Conservation (phyloP, 352 stramenopile species). For the Globisporangium uncinulatum region DNA sequence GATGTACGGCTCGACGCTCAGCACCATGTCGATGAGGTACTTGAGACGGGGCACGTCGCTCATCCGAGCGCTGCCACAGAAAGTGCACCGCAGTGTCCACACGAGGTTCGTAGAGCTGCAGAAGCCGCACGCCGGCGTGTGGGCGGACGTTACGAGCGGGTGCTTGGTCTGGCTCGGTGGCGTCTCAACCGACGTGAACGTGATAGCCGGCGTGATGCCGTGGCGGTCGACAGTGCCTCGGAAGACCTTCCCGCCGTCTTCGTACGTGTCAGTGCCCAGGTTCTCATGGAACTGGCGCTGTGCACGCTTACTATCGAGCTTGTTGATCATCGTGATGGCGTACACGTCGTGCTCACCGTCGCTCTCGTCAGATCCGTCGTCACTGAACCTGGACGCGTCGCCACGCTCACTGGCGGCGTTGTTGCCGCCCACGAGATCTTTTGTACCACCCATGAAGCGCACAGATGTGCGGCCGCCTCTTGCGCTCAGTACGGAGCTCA, state of each 20-base stretch:
- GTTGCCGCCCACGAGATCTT: slow-evolving; percentile 1
- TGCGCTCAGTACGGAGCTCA: slow-evolving; percentile 5
- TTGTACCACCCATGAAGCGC: not conserved
- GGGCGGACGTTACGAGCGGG: slow-evolving; percentile 17
- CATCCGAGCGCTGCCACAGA: slow-evolving; percentile 67
- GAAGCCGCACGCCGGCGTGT: slow-evolving; percentile 51
- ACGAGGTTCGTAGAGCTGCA: slow-evolving; percentile 66
- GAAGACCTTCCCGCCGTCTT: slow-evolving; percentile 40
- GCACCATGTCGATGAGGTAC: slow-evolving; percentile 75
- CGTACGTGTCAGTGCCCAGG: slow-evolving; percentile 21
- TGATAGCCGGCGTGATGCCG: slow-evolving; percentile 60
- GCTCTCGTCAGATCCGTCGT: not conserved
- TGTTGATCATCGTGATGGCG: slow-evolving; percentile 9
- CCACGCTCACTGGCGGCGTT: slow-evolving; percentile 2
- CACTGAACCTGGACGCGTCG: not conserved
- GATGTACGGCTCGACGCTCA: slow-evolving; percentile 64
- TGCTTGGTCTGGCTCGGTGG: slow-evolving; percentile 52
- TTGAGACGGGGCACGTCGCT: slow-evolving; percentile 66
- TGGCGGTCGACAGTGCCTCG: slow-evolving; percentile 41
- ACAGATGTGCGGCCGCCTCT: not conserved
- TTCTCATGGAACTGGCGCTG: slow-evolving; percentile 24
- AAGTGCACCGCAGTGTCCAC: slow-evolving; percentile 62
- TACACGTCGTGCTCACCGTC: slow-evolving; percentile 8
- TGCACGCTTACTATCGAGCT: slow-evolving; percentile 7
- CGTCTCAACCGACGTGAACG: slow-evolving; percentile 46